A percentile compares a stretch with the other conserved stretches of the same genome.
phyloP scores from a whole-genome alignment of 257 asterid genomes.

The Lycium barbarum region DNA sequence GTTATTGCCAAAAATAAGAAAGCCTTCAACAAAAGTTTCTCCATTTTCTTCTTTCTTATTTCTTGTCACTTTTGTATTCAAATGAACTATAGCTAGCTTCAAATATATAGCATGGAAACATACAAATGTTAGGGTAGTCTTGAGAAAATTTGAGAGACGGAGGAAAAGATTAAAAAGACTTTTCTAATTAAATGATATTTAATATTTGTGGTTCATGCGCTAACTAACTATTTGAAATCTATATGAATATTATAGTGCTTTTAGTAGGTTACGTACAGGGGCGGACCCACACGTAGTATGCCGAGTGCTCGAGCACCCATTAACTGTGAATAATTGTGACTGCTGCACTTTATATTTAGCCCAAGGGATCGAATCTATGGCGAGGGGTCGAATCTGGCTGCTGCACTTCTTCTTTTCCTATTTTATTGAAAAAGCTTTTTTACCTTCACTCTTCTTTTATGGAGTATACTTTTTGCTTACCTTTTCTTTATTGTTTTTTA shows the following conservation, averaged over 20 bases:
- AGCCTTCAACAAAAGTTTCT: background rate
- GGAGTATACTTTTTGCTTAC: no score
- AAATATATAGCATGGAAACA: background rate
- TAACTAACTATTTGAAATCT: background rate
- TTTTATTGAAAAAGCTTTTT: no score
- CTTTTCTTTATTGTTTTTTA: no score
- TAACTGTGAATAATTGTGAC: no score
- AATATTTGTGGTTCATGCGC: background rate
- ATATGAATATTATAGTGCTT: background rate
- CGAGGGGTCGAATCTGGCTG: no score
- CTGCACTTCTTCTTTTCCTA: no score
- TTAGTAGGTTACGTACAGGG: background rate
- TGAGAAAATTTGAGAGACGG: conserved; percentile 2
- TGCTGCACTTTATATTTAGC: no score
- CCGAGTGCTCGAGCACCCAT: no score
- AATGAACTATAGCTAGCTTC: background rate
- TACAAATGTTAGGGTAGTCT: background rate
- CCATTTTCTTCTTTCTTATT: background rate
- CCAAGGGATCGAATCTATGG: no score
- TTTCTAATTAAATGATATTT: background rate
- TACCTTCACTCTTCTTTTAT: no score
- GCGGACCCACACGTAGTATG: no score
- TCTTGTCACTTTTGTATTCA: background rate
- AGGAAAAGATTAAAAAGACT: background rate
- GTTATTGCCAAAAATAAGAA: background rate